Conservation (phyloP, 169 alveolate species). For the Eimeria zaria region DNA sequence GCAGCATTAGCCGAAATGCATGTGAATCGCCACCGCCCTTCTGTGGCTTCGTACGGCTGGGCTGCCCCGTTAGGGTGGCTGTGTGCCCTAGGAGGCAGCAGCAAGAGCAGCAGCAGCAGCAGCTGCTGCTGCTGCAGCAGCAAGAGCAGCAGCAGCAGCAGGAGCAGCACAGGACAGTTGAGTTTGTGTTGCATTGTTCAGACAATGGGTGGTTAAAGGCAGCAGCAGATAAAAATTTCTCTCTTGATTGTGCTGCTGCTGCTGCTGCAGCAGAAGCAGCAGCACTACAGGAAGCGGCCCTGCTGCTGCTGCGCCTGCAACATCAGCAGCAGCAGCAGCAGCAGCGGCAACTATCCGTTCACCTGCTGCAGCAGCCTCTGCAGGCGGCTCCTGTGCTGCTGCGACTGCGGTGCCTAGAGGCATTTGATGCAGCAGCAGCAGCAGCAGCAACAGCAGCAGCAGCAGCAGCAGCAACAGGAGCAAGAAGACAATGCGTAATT, state of each 20-base stretch:
- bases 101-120: too few species aligned
- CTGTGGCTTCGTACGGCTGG: slow-evolving; percentile 46
- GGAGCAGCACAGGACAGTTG: slow-evolving; percentile 26
- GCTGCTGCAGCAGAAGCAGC: slow-evolving; percentile 72
- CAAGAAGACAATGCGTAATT: slow-evolving; percentile 24
- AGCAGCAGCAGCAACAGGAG: slow-evolving; percentile 17
- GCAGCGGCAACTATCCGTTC: too few species aligned
- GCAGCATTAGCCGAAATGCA: neutral
- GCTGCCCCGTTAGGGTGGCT: slow-evolving; percentile 26
- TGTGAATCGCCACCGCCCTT: neutral
- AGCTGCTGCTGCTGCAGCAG: too few species aligned
- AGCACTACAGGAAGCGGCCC: slow-evolving; percentile 50
- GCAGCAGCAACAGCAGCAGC: slow-evolving; percentile 30
- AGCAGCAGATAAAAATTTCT: neutral
- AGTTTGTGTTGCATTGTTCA: slow-evolving; percentile 40
- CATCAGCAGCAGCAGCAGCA: slow-evolving; percentile 37
- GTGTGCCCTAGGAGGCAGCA: neutral
- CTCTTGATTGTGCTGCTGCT: slow-evolving; percentile 34
- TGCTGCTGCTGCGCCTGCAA: slow-evolving; percentile 63
- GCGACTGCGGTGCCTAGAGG: slow-evolving; percentile 58
- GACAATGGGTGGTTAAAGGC: slow-evolving; percentile 29
- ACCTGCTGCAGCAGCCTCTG: slow-evolving; percentile 34
- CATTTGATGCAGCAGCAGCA: slow-evolving; percentile 31
- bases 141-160: slow-evolving; percentile 57
- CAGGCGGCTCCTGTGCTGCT: slow-evolving; percentile 36